Percentiles rank a stretch among this genome's conserved stretches.
Evolutionary conservation across 768 basidiomycete genomes (phyloP).

Genomic region (Rhodocollybia butyracea): DNA sequence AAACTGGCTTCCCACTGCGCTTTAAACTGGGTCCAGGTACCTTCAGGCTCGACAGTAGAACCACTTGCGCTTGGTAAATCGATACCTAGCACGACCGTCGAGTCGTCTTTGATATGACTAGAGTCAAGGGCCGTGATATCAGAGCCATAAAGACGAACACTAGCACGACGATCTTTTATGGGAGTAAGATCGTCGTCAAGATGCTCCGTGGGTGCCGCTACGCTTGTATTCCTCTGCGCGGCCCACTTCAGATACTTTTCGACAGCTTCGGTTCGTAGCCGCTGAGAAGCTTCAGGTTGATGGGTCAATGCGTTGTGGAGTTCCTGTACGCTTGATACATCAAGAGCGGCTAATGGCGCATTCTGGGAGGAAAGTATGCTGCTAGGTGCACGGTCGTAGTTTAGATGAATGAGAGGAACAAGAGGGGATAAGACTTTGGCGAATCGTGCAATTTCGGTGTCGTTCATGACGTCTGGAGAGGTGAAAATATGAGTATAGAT

Average conservation of each 20-base stretch:
- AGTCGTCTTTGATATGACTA: not conserved
- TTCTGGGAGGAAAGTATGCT: not conserved
- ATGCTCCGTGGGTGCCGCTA: not conserved
- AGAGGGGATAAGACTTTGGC: not conserved
- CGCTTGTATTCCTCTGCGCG: not conserved
- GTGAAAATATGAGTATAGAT: not conserved
- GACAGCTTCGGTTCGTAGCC: not conserved
- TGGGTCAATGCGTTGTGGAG: not conserved
- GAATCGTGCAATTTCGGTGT: not conserved
- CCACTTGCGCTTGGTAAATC: too few species aligned
- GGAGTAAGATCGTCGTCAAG: not conserved
- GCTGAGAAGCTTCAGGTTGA: not conserved
- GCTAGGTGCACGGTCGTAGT: not conserved
- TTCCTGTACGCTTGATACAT: not conserved
- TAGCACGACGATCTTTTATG: not conserved
- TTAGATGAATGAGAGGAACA: not conserved
- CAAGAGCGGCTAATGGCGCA: not conserved
- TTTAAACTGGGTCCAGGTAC: constrained; percentile 4
- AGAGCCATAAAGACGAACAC: not conserved
- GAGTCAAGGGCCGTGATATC: not conserved
- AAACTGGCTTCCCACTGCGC: constrained; percentile 1
- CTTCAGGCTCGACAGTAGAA: too few species aligned
- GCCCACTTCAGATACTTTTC: constrained; percentile 1
- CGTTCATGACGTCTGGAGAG: not conserved
- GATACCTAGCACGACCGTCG: too few species aligned